These are phyloP conservation scores for Scutellaria baicalensis DNA, from an alignment of 257 asterid genomes.

Conservation along the genomic window DNA sequence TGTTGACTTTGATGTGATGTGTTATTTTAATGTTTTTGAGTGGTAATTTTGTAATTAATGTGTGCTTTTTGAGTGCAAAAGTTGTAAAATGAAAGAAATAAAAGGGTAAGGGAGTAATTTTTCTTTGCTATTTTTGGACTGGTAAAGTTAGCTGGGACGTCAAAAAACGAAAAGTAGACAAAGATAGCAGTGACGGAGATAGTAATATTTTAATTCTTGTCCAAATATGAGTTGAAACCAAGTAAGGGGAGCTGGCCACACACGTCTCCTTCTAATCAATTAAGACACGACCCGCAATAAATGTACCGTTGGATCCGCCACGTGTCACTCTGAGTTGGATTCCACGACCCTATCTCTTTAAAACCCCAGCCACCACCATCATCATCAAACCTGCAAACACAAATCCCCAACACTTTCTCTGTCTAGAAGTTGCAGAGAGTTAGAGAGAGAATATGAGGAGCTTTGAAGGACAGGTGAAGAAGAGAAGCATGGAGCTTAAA, in stretches of 20 bases:
- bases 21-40: no score
- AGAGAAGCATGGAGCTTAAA: conserved; percentile 31
- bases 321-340: conserved; percentile 31
- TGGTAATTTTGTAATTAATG: no score
- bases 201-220: not conserved
- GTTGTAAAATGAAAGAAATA: no score
- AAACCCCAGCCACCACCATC: not conserved
- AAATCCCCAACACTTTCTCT: not conserved
- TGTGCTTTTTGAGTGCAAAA: no score
- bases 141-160: no score
- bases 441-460: conserved; percentile 30
- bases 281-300: not conserved
- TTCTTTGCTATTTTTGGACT: no score
- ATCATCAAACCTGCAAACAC: not conserved
- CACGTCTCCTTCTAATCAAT: not conserved
- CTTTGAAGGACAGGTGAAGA: conserved; percentile 52
- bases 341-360: conserved; percentile 15
- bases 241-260: not conserved
- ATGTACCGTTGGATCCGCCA: conserved; percentile 12
- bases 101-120: no score
- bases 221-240: not conserved
- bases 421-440: not conserved
- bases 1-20: no score
- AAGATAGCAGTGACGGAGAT: no score
- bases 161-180: no score